These are phyloP conservation scores for Agrocybe pediades DNA, from an alignment of 768 basidiomycete genomes.

Conservation along the genomic window DNA sequence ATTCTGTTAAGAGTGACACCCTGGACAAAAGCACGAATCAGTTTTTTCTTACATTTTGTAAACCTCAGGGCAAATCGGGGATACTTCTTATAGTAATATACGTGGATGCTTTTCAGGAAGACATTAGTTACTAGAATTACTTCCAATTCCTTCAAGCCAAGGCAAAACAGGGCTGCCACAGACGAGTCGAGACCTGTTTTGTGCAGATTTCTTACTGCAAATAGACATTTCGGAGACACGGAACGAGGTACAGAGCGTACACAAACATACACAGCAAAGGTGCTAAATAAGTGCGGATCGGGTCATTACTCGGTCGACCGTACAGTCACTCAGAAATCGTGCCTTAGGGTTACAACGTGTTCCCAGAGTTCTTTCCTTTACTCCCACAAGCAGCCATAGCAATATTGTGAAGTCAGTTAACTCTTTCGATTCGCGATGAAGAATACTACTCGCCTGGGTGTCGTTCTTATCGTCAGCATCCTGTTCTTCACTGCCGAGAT, in stretches of 20 bases:
- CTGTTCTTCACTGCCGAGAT: slow-evolving; percentile 54
- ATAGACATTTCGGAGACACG: not conserved
- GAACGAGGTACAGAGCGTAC: not conserved
- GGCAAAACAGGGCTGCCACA: no score
- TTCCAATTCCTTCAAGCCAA: no score
- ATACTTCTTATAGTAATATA: no score
- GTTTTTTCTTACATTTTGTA: no score
- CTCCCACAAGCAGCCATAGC: not conserved
- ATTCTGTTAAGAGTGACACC: no score
- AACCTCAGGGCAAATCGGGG: no score
- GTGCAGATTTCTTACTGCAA: no score
- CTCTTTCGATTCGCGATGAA: slow-evolving; percentile 34
- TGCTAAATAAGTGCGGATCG: not conserved
- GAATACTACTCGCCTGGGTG: slow-evolving; percentile 46
- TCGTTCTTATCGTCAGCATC: slow-evolving; percentile 47
- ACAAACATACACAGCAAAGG: not conserved
- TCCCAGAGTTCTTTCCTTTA: not conserved
- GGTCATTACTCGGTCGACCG: not conserved
- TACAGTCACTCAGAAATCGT: not conserved
- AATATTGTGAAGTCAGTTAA: not conserved
- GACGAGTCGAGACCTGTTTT: no score
- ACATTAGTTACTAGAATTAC: no score
- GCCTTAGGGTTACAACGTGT: slow-evolving; percentile 5
- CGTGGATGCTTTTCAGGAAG: no score
- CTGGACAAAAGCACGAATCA: no score